Evolutionary conservation across 2,329 filamentous ascomycete genomes (phyloP).

Genomic region (Septoria linicola): DNA sequence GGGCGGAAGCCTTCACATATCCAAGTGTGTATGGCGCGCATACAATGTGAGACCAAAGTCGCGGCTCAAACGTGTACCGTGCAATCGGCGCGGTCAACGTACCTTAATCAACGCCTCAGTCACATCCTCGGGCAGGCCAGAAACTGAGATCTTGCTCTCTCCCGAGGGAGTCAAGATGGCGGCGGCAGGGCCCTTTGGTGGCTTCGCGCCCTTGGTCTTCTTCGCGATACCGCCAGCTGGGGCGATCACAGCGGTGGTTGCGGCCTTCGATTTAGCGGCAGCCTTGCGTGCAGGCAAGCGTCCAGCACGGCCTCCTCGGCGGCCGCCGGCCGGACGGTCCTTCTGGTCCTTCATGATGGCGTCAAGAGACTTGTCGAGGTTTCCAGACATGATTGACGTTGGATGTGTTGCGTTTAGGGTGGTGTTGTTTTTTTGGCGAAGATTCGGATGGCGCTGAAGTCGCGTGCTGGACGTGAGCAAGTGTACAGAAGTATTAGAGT

Average conservation of each 20-base stretch:
- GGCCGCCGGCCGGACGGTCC: slow-evolving; percentile 59
- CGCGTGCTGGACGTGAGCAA: slow-evolving; percentile 11
- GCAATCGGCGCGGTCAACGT: slow-evolving; percentile 79
- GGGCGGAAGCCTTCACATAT: slow-evolving; percentile 16
- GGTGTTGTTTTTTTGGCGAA: slow-evolving; percentile 12
- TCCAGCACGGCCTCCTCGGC: slow-evolving; percentile 40
- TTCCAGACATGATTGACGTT: slow-evolving; percentile 79
- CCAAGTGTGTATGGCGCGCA: slow-evolving; percentile 15
- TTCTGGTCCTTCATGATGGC: slow-evolving; percentile 89
- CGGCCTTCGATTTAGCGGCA: slow-evolving; percentile 53
- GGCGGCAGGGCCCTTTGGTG: slow-evolving; percentile 61
- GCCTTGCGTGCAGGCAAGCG: slow-evolving; percentile 50
- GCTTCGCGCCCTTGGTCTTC: slow-evolving; percentile 55
- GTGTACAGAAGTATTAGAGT: slow-evolving; percentile 5
- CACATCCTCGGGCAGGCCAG: slow-evolving; percentile 97
- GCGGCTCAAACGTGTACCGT: slow-evolving; percentile 37
- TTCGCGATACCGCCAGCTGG: slow-evolving; percentile 87
- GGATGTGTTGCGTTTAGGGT: slow-evolving; percentile 18
- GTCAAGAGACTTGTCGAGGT: slow-evolving; percentile 95
- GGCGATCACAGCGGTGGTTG: slow-evolving; percentile 48
- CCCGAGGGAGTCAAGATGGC: slow-evolving; percentile 56
- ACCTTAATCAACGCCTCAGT: slow-evolving; percentile 98
- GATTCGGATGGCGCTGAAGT: slow-evolving; percentile 5
- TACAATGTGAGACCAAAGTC: slow-evolving; percentile 29
- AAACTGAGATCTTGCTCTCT: slow-evolving; percentile 97